phyloP scores from a whole-genome alignment of 345 rosid species.

The Excoecaria agallocha region DNA sequence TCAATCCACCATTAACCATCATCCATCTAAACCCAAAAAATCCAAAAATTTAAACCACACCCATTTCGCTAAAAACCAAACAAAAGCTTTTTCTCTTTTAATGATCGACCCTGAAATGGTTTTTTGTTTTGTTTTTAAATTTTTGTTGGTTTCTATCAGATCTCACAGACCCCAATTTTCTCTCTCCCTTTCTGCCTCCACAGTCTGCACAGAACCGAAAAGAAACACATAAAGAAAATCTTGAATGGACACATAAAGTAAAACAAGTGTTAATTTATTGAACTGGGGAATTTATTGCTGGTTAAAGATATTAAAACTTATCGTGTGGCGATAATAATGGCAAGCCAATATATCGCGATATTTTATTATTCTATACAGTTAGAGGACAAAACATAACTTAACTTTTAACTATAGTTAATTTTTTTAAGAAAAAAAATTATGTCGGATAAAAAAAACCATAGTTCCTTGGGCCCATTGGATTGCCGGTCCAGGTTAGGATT shows the following conservation, averaged over 20 bases:
- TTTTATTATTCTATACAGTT: neutral
- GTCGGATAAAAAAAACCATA: neutral
- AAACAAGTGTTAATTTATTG: conserved; percentile 10
- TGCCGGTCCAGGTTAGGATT: neutral
- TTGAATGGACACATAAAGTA: conserved; percentile 1
- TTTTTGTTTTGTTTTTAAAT: neutral
- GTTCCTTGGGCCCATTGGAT: neutral
- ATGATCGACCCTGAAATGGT: neutral
- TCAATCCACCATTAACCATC: conserved; percentile 2
- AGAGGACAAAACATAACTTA: conserved; percentile 1
- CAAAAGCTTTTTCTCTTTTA: neutral
- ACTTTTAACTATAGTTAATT: neutral
- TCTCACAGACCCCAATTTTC: conserved; percentile 18
- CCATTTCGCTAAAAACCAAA: conserved; percentile 4
- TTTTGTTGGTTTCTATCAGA: conserved; percentile 15
- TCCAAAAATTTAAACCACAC: neutral
- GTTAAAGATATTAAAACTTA: neutral
- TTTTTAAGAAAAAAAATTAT: neutral
- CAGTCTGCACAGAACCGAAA: conserved; percentile 24
- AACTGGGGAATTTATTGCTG: conserved; percentile 3
- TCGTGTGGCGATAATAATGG: neutral
- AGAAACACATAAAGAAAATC: conserved; percentile 36
- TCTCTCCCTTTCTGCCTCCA: conserved; percentile 15
- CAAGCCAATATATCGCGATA: conserved; percentile 21
- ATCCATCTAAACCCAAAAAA: neutral